Percentiles rank a stretch among this genome's conserved stretches.
Evolutionary conservation across 2,329 filamentous ascomycete species (phyloP).

Genomic region (Colletotrichum sp.): DNA sequence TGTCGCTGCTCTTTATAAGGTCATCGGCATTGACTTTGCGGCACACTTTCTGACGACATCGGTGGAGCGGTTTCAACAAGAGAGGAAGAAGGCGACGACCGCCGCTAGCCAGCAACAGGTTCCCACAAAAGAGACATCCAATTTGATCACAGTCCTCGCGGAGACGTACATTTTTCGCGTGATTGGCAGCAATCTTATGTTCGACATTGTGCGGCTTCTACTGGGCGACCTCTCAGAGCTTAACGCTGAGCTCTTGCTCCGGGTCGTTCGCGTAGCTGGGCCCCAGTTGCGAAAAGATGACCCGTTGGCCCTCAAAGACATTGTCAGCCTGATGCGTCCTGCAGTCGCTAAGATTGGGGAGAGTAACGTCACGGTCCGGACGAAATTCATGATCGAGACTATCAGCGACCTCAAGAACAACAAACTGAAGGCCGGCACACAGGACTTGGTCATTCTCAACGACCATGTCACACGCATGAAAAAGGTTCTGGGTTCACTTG

Average conservation of each 20-base stretch:
- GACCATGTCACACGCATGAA: slow-evolving; percentile 90
- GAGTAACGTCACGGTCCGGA: slow-evolving; percentile 79
- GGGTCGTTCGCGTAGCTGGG: slow-evolving; percentile 82
- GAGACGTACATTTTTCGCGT: slow-evolving; percentile 94
- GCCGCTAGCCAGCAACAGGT: slow-evolving; percentile 32
- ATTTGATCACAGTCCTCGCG: slow-evolving; percentile 82
- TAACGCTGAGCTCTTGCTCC: slow-evolving; percentile 87
- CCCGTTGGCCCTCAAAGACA: slow-evolving; percentile 85
- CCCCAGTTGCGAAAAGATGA: slow-evolving; percentile 88
- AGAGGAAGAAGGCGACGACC: slow-evolving; percentile 56
- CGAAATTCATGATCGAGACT: slow-evolving; percentile 96
- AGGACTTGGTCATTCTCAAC: slow-evolving; percentile 73
- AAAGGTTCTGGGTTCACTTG: slow-evolving; percentile 83
- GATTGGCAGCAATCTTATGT: slow-evolving; percentile 81
- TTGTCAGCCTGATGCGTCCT: slow-evolving; percentile 79
- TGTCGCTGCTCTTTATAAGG: slow-evolving; percentile 84
- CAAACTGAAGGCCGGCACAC: slow-evolving; percentile 77
- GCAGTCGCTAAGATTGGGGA: slow-evolving; percentile 72
- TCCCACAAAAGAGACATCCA: slow-evolving; percentile 67
- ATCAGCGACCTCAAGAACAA: slow-evolving; percentile 96
- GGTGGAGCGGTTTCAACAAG: slow-evolving; percentile 74
- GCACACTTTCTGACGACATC: slow-evolving; percentile 83
- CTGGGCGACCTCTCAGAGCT: slow-evolving; percentile 78
- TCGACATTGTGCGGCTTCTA: slow-evolving; percentile 87
- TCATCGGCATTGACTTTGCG: slow-evolving; percentile 87